Conservation (phyloP, 2,329 filamentous ascomycete species). For the Emmonsia crescens region DNA sequence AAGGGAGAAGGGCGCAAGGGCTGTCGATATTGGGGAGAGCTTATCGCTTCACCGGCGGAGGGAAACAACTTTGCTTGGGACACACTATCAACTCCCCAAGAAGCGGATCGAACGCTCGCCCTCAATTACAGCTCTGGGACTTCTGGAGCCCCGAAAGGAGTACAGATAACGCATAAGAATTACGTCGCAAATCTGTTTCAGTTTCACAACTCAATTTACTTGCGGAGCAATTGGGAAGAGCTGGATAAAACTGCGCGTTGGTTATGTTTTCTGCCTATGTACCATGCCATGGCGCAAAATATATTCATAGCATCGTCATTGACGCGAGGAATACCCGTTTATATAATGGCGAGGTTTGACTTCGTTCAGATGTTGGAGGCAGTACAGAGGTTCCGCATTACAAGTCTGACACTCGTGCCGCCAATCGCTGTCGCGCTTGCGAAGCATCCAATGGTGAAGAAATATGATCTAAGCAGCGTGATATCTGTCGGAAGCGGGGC, state of each 20-base stretch:
- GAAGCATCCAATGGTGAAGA: conserved; percentile 55
- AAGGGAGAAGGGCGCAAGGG: conserved; percentile 26
- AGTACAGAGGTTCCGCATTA: conserved; percentile 58
- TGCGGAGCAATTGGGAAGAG: conserved; percentile 40
- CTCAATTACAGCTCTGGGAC: conserved; percentile 68
- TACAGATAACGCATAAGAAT: conserved; percentile 67
- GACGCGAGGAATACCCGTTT: conserved; percentile 52
- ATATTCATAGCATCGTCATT: conserved; percentile 53
- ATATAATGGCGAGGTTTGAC: conserved; percentile 70
- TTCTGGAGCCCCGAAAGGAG: conserved; percentile 74
- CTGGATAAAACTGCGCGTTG: conserved; percentile 33
- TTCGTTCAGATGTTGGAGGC: conserved; percentile 60
- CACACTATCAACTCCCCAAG: conserved; percentile 22
- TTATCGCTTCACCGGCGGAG: conserved; percentile 43
- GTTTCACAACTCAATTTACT: conserved; percentile 39
- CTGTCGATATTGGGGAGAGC: conserved; percentile 52
- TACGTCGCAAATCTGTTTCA: conserved; percentile 62
- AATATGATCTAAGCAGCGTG: conserved; percentile 59
- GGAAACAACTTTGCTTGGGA: conserved; percentile 54
- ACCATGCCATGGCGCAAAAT: conserved; percentile 63
- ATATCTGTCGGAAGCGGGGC: conserved; percentile 53
- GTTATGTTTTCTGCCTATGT: conserved; percentile 66
- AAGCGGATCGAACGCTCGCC: conserved; percentile 44
- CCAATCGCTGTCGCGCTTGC: conserved; percentile 63
- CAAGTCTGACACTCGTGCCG: conserved; percentile 56